Evolutionary conservation across 345 rosid species (phyloP), one percentile per base, ranked within the genome.

Genomic region (Mangifera indica): DNA sequence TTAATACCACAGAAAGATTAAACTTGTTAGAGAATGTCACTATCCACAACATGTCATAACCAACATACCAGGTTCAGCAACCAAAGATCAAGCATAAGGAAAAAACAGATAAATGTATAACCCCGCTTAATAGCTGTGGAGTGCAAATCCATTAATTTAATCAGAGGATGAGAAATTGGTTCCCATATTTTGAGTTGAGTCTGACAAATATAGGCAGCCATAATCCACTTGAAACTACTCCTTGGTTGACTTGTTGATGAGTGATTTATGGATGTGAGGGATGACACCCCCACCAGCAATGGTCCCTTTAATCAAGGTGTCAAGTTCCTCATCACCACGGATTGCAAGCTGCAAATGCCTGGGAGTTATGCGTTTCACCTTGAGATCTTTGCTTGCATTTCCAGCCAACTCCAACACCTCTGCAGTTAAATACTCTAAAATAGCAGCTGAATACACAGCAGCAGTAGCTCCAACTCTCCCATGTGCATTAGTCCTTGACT

Each of bases 201-300:
- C 10, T 17, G 49, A 55, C 34, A 42, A 72, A 42, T 60, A n/a
- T 26, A 34, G 4, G 29, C 42, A 14, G 25, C 54, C 26, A 4
- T 11, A 46, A 25, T 59, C 49, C 52, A 32, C 2, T 58, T 61
- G 71, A 49, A 42, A 75, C 81, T 74, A 88, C 45, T 88, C 90
- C 54, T 88, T 83, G 76, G 84, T 69, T 61, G 93, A 81, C 72
- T 89, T 89, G 87, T 87, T 85, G 81, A 89, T 87, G 67, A 89
- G 89, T 5, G 91, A 89, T 75, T 89, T 89, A 83, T 88, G 93
- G 76, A 88, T 88, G 79, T 87, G 93, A 6, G 91, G 91, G 71
- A 89, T 88, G 55, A 88, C 93, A 66, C 93, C 93, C 67, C 93
- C 93, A 71, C 93, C 89, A 51, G 91, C 93, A 69, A 89, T 89